Evolutionary conservation across 768 basidiomycete genomes (phyloP), one percentile per base, ranked within the genome.

Genomic region (Megacollybia marginata): DNA sequence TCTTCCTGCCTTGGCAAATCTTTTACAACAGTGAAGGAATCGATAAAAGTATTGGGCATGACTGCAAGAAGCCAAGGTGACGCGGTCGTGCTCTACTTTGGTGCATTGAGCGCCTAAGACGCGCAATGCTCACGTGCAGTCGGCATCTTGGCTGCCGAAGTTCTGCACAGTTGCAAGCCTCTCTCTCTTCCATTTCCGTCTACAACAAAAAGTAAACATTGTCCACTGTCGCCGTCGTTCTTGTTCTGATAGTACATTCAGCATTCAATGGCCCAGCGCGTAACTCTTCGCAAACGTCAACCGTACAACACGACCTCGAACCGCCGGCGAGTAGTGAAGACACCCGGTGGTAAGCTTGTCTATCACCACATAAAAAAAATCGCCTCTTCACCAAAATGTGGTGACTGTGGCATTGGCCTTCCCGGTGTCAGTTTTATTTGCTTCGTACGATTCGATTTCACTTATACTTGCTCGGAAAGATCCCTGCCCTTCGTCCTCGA

Each of bases 321-420:
- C 81, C 83, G 92, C 66, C 80, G 94, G 66, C 86, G 93, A 60
- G 80, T 98, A 57, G 83, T 98, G 53, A 98, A 97, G 80, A 98
- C 96, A 34, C 96, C 96, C 48, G 96, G 95, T 72, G 96, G 96
- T 57, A 92, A 88, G 73, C 87, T 97, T 60, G 92, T 95, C 61
- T 94, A 95, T 75, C 94, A 98, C 76, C 90, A 96, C 70, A 74
- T 97, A 72, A 91, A 94, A 83, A 98, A 99, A 76, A 83, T 82
- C 57, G 85, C 84, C 50, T 81, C 88, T 31, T 74, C 86, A 43
- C 95, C 93, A 58, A 96, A 97, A 72, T 99, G 95, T 71, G 96
- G 96, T 79, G 96, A 99, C 76, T 99, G 96, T 62, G 95, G 94
- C 54, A 77, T 82, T 59, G 89, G 85, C 57, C 84, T 99, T 48